A percentile compares a stretch with the other conserved stretches of the same genome.
Evolutionary conservation across 805 yeast species (phyloP).

Genomic region (Clavispora carvajalis): DNA sequence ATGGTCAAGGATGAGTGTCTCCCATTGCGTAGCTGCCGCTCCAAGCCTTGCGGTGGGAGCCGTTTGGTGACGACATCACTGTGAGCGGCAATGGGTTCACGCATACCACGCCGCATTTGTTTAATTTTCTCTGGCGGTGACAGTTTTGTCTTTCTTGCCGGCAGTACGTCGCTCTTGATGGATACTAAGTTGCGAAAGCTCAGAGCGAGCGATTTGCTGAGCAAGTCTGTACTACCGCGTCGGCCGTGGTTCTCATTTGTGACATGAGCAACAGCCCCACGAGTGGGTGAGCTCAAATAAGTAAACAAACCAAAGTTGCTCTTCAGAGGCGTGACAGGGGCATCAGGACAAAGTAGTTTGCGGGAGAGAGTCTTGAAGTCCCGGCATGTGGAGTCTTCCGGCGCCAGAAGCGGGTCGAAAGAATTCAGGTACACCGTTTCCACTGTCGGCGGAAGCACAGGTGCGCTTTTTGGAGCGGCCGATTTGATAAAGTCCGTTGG

Average conservation of each 20-base stretch:
- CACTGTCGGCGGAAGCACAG: constrained; percentile 21
- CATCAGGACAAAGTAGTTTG: constrained; percentile 5
- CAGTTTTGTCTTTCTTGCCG: not conserved
- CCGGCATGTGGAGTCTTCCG: not conserved
- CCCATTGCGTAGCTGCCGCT: constrained; percentile 21
- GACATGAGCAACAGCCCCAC: constrained; percentile 8
- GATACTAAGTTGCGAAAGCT: constrained; percentile 23
- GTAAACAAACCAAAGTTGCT: constrained; percentile 18
- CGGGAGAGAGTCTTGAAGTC: constrained; percentile 14
- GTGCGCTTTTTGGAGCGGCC: constrained; percentile 14
- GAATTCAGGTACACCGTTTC: constrained; percentile 24
- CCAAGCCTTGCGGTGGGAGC: constrained; percentile 22
- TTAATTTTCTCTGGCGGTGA: constrained; percentile 16
- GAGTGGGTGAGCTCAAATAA: constrained; percentile 16
- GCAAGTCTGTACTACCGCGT: constrained; percentile 17
- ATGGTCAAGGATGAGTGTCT: constrained; percentile 38
- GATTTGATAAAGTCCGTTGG: constrained; percentile 19
- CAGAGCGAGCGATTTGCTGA: constrained; percentile 27
- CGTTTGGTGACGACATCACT: constrained; percentile 29
- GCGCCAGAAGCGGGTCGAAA: constrained; percentile 2
- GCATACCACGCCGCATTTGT: constrained; percentile 10
- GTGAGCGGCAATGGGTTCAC: constrained; percentile 20
- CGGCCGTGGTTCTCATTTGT: not conserved
- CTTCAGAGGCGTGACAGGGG: constrained; percentile 8
- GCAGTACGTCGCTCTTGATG: constrained; percentile 4